phyloP scores from a whole-genome alignment of 2,329 filamentous ascomycete species.

The Conoideocrella luteorostrata region DNA sequence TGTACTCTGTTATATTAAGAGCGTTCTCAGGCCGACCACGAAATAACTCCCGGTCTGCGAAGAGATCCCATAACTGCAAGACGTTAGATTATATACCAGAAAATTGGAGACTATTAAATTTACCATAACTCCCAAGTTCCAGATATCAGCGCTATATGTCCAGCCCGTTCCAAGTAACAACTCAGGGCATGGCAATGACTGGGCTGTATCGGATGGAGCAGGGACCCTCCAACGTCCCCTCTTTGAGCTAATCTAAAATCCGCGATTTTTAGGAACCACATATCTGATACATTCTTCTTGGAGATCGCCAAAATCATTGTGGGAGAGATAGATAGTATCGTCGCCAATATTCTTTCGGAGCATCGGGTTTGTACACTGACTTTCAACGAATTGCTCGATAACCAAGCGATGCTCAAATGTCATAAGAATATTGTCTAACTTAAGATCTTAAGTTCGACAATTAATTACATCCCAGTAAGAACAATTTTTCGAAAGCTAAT shows the following conservation, averaged over 20 bases:
- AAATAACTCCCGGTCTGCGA: background rate
- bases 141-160: slow-evolving; percentile 3
- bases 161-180: slow-evolving; percentile 1
- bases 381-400: slow-evolving; percentile 13
- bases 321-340: slow-evolving; percentile 11
- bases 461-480: too few species aligned
- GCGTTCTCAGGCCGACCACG: background rate
- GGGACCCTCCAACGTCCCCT: slow-evolving; percentile 4
- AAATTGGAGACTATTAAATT: too few species aligned
- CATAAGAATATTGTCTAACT: slow-evolving; percentile 18
- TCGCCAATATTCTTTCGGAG: slow-evolving; percentile 10
- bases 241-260: slow-evolving; percentile 15
- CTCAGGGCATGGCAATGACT: slow-evolving; percentile 11
- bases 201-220: slow-evolving; percentile 15
- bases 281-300: slow-evolving; percentile 5
- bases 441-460: too few species aligned
- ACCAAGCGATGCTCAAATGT: slow-evolving; percentile 14
- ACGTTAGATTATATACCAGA: background rate
- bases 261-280: slow-evolving; percentile 12
- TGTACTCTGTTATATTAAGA: background rate
- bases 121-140: slow-evolving; percentile 1
- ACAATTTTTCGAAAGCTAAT: too few species aligned
- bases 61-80: background rate
- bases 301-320: slow-evolving; percentile 13
- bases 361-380: slow-evolving; percentile 6